Conservation (phyloP, 2,329 filamentous ascomycete genomes). For the Fusarium oligoseptatum region DNA sequence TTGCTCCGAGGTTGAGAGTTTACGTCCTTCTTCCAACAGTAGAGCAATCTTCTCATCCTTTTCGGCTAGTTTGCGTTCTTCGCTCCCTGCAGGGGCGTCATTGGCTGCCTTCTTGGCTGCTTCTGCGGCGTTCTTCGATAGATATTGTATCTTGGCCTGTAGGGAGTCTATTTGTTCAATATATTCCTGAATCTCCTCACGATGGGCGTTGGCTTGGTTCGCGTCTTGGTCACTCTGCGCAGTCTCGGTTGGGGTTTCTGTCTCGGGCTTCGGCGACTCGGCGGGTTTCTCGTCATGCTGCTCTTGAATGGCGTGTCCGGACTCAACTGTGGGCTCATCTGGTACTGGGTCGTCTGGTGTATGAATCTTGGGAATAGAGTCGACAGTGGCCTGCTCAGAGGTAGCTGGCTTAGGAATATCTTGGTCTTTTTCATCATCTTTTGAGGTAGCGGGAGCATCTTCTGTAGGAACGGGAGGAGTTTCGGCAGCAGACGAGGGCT, state of each 20-base stretch:
- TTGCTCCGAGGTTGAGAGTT: conserved; percentile 86
- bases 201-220: conserved; percentile 50
- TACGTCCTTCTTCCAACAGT: conserved; percentile 92
- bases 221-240: conserved; percentile 34
- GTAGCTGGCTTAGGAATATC: conserved; percentile 1
- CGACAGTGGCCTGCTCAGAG: conserved; percentile 18
- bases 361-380: conserved; percentile 10
- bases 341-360: conserved; percentile 6
- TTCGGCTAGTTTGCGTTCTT: conserved; percentile 85
- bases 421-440: conserved; percentile 12
- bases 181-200: conserved; percentile 86
- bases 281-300: background rate
- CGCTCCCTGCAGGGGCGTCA: conserved; percentile 72
- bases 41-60: conserved; percentile 92
- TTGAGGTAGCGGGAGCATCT: background rate
- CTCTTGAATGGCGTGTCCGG: background rate
- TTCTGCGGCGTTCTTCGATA: conserved; percentile 84
- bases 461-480: background rate
- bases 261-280: conserved; percentile 4
- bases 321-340: conserved; percentile 8
- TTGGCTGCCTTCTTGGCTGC: conserved; percentile 77
- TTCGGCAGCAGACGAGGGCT: conserved; percentile 11
- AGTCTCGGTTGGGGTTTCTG: background rate
- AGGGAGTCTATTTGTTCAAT: conserved; percentile 92
- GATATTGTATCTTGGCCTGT: conserved; percentile 89